Conservation (phyloP, 2,329 filamentous ascomycete species). For the Trichoderma sp. region DNA sequence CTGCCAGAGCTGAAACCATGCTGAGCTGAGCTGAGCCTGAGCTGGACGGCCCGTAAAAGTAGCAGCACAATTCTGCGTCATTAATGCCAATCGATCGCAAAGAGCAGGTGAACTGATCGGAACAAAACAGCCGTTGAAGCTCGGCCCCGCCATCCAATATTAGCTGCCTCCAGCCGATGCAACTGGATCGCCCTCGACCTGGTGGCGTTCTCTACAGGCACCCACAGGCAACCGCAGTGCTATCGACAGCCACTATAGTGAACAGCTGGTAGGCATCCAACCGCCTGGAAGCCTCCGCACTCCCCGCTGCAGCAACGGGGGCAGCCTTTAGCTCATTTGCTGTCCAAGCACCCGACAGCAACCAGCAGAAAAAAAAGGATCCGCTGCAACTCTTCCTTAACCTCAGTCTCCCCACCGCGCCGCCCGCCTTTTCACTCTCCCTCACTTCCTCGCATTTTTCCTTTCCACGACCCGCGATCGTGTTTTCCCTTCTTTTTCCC, state of each 20-base stretch:
- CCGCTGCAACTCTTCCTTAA: conserved; percentile 15
- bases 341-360: background rate
- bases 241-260: background rate
- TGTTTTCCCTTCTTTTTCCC: background rate
- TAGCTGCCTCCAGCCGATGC: background rate
- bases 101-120: background rate
- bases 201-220: background rate
- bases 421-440: conserved; percentile 17
- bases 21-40: background rate
- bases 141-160: background rate
- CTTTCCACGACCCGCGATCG: conserved; percentile 7
- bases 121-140: background rate
- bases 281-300: conserved; percentile 10
- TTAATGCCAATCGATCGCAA: background rate
- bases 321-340: conserved; percentile 2
- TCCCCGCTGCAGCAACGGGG: conserved; percentile 5
- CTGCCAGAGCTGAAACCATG: background rate
- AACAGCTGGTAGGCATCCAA: conserved; percentile 4
- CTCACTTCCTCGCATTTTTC: conserved; percentile 16
- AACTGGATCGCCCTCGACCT: background rate
- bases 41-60: background rate
- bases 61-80: background rate
- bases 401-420: conserved; percentile 18
- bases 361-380: conserved; percentile 5
- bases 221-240: background rate